These are phyloP conservation scores for Yamadazyma takamatsuzukensis DNA, from an alignment of 805 yeast species.

Conservation along the genomic window DNA sequence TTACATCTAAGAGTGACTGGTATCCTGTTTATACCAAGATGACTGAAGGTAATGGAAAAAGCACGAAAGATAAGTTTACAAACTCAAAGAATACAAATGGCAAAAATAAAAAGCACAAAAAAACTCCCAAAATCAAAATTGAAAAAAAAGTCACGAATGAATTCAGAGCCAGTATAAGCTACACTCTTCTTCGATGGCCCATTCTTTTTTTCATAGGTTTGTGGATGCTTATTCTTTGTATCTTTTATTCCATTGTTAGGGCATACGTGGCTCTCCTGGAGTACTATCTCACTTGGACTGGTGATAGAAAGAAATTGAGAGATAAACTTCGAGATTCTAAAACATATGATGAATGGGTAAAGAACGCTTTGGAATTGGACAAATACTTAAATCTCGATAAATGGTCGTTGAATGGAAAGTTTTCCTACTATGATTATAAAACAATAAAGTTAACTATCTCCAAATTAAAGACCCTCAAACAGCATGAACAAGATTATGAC, in stretches of 20 bases:
- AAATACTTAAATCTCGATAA: slow-evolving; percentile 52
- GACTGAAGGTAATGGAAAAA: slow-evolving; percentile 1
- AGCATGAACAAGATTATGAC: slow-evolving; percentile 36
- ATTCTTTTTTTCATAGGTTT: slow-evolving; percentile 45
- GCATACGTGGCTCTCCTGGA: slow-evolving; percentile 63
- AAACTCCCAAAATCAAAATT: slow-evolving; percentile 6
- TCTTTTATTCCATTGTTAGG: slow-evolving; percentile 51
- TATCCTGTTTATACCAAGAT: slow-evolving; percentile 15
- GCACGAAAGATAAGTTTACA: slow-evolving; percentile 29
- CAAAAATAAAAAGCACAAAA: not conserved
- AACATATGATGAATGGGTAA: slow-evolving; percentile 60
- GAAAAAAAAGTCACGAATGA: slow-evolving; percentile 24
- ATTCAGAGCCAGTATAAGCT: slow-evolving; percentile 32
- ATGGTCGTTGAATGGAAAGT: slow-evolving; percentile 61
- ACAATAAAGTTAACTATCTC: slow-evolving; percentile 49
- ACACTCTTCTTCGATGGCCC: slow-evolving; percentile 60
- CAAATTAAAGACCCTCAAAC: slow-evolving; percentile 36
- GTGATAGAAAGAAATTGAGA: slow-evolving; percentile 49
- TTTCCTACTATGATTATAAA: slow-evolving; percentile 65
- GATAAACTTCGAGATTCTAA: slow-evolving; percentile 45
- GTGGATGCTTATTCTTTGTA: slow-evolving; percentile 53
- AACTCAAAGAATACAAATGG: not conserved
- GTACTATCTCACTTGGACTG: slow-evolving; percentile 56
- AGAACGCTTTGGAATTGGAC: slow-evolving; percentile 57
- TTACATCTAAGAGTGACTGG: slow-evolving; percentile 28